Base-by-base conservation (phyloP, 345 rosid species). In the Lepidium sativum region DNA sequence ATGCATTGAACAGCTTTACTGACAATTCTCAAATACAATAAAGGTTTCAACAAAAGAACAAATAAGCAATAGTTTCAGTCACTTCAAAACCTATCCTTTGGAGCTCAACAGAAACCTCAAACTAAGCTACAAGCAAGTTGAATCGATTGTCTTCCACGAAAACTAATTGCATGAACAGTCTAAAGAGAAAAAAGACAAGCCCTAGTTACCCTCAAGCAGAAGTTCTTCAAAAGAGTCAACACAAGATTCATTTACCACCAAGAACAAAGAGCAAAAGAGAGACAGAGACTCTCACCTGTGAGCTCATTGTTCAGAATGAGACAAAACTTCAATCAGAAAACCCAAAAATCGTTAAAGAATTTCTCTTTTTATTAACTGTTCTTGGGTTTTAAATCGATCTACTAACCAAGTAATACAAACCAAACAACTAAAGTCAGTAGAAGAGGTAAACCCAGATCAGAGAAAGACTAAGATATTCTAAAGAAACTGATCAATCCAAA, bases 111-210 rank as follows among this genome's bases (percentile, higher is more conserved):
- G 32, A 25, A 54, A 54, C 42, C 55, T 34, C 10, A 31, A 48
- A 23, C 32, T 48, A 63, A 71, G 38, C 47, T 40, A 55, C 42
- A 64, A 65, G 47, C 37, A 57, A 65, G 61, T n/a, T 64, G 16
- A 9, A 54, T 35, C 40, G 0, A 55, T 64, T 32, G 15, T 31
- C 64, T 56, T 4, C 33, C 60, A 56, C 9, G 31, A 52, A 63
- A 66, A 42, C 67, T 42, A 51, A 33, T 72, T 72, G 71, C 76
- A 72, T 65, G 71, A 72, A 35, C 56, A 58, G 37, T 41, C n/a
- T 3, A 18, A 47, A 47, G 29, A 54, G 48, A 16, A 38, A 34
- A 20, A 25, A 25, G 29, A 65, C 33, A 57, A 49, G 2, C 17
- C 18, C 54, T 8, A 57, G 3, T 44, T 35, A 4, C 53, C 29